Conservation (phyloP, 768 basidiomycete species). For the Lepiota brunneoincarnata region DNA sequence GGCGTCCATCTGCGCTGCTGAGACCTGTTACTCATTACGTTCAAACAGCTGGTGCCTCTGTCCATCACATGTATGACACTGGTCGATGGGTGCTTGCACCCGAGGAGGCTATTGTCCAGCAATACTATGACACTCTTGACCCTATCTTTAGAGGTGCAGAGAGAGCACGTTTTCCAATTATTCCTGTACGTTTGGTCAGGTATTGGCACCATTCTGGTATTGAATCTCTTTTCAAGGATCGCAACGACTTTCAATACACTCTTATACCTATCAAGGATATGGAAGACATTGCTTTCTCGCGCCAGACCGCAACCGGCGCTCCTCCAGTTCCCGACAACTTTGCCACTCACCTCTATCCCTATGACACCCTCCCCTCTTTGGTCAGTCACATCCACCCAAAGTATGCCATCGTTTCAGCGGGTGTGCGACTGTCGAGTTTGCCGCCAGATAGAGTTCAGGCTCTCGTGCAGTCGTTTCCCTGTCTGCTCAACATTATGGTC, state of each 20-base stretch:
- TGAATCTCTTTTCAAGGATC: constrained; percentile 3
- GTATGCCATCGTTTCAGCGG: constrained; percentile 11
- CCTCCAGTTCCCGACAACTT: not conserved
- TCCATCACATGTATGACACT: constrained; percentile 4
- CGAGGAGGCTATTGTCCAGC: constrained; percentile 2
- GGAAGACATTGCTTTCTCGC: constrained; percentile 1
- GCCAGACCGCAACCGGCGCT: constrained; percentile 2
- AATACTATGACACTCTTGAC: constrained; percentile 3
- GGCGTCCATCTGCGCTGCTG: not conserved
- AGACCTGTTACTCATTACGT: constrained; percentile 6
- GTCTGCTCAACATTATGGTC: not conserved
- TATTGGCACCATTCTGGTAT: not conserved
- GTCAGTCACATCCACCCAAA: constrained; percentile 12
- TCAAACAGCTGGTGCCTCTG: constrained; percentile 2
- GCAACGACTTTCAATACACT: constrained; percentile 8
- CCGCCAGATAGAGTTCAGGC: not conserved
- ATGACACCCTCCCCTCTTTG: constrained; percentile 11
- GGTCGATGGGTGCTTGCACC: constrained; percentile 1
- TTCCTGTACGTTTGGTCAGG: constrained; percentile 2
- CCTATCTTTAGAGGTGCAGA: not conserved
- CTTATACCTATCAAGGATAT: constrained; percentile 8
- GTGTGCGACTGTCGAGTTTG: not conserved
- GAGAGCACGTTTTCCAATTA: constrained; percentile 4
- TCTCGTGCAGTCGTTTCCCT: constrained; percentile 5
- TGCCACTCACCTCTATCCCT: constrained; percentile 11